These are phyloP conservation scores for Saturnispora gosingensis DNA, from an alignment of 805 yeast species.

Conservation along the genomic window DNA sequence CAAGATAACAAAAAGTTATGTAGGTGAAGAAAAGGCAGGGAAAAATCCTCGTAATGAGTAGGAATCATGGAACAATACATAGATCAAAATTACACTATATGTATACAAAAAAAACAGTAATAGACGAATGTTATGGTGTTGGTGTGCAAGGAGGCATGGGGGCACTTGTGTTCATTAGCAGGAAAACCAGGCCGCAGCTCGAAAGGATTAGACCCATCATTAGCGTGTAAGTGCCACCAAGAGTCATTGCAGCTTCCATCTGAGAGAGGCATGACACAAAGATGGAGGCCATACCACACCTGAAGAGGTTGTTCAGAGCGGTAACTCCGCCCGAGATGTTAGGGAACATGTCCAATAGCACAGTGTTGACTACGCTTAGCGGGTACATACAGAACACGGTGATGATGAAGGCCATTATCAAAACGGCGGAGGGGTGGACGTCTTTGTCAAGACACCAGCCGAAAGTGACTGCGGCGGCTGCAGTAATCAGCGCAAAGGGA, in stretches of 20 bases:
- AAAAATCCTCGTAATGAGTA: too few relatives aligned
- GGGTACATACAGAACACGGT: constrained; percentile 49
- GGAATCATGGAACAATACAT: too few relatives aligned
- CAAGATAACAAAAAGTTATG: too few relatives aligned
- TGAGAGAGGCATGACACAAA: constrained; percentile 54
- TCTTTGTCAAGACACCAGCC: constrained; percentile 65
- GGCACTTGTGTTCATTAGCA: not conserved
- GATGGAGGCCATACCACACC: constrained; percentile 62
- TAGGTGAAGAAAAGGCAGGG: too few relatives aligned
- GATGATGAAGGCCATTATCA: constrained; percentile 46
- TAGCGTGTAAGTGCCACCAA: constrained; percentile 72
- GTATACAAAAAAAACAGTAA: not conserved
- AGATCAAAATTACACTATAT: too few relatives aligned
- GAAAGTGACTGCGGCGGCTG: constrained; percentile 32
- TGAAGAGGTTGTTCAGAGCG: constrained; percentile 58
- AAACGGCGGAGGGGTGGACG: constrained; percentile 42
- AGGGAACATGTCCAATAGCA: constrained; percentile 67
- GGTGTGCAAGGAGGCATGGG: not conserved
- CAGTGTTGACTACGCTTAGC: constrained; percentile 47
- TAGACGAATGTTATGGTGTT: not conserved
- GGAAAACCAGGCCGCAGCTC: not conserved
- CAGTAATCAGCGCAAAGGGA: constrained; percentile 27
- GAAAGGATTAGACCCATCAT: constrained; percentile 21
- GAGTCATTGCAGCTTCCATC: constrained; percentile 46
- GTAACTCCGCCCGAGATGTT: constrained; percentile 59